Evolutionary conservation across 2,329 filamentous ascomycete genomes (phyloP).

Genomic region (Xylariales sp.): DNA sequence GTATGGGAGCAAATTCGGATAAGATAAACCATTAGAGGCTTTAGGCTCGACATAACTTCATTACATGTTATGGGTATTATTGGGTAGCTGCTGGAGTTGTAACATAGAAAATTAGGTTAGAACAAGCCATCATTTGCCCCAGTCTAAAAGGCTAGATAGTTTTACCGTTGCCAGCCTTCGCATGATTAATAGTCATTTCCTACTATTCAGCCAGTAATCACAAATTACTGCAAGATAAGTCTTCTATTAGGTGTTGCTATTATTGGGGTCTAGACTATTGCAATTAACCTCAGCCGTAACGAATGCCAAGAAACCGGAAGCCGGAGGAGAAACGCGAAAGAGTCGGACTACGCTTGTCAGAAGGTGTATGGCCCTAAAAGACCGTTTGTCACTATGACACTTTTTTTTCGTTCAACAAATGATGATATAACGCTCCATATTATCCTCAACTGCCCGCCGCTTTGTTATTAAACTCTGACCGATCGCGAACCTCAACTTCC

Average conservation of each 20-base stretch:
- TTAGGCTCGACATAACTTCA: constrained; percentile 14
- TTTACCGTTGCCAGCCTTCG: not conserved
- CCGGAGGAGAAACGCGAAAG: constrained; percentile 23
- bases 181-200: not conserved
- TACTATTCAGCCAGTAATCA: not conserved
- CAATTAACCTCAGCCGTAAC: not conserved
- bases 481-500: constrained; percentile 12
- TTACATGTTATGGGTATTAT: not conserved
- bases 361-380: not conserved
- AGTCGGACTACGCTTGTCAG: constrained; percentile 8
- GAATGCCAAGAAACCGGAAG: constrained; percentile 20
- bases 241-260: constrained; percentile 10
- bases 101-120: not conserved
- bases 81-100: not conserved
- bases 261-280: constrained; percentile 19
- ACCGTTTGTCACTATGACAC: not conserved
- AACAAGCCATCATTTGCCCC: not conserved
- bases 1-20: constrained; percentile 22
- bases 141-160: not conserved
- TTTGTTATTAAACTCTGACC: not conserved
- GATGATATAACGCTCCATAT: not conserved
- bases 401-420: not conserved
- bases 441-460: not conserved
- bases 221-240: not conserved
- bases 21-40: constrained; percentile 21